A percentile compares a stretch with the other conserved stretches of the same genome.
Conservation (phyloP, 2,329 filamentous ascomycete species). For the Aspergillus pseudoglaucus region DNA sequence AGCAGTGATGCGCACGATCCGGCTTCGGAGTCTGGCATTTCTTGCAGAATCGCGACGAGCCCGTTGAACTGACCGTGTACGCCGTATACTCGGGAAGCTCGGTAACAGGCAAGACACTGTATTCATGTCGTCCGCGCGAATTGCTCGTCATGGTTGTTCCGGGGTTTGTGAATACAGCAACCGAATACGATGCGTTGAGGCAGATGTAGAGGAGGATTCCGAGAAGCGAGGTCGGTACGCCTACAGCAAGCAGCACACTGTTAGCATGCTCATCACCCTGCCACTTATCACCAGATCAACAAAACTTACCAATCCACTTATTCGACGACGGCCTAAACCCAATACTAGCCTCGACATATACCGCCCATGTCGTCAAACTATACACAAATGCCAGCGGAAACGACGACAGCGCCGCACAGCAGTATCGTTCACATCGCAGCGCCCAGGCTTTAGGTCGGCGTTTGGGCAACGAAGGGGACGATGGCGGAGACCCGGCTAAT, state of each 20-base stretch:
- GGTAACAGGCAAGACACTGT: slow-evolving; percentile 74
- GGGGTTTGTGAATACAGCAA: slow-evolving; percentile 86
- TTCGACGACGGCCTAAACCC: slow-evolving; percentile 52
- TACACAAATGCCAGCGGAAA: slow-evolving; percentile 90
- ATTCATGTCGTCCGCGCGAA: slow-evolving; percentile 40
- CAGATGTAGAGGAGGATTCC: slow-evolving; percentile 68
- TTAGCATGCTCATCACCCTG: background rate
- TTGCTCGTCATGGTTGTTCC: slow-evolving; percentile 53
- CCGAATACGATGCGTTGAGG: slow-evolving; percentile 83
- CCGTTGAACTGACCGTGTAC: slow-evolving; percentile 88
- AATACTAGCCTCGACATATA: slow-evolving; percentile 76
- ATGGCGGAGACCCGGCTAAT: slow-evolving; percentile 31
- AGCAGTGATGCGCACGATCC: slow-evolving; percentile 94
- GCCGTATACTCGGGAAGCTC: slow-evolving; percentile 59
- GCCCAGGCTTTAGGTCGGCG: slow-evolving; percentile 38
- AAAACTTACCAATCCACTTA: slow-evolving; percentile 35
- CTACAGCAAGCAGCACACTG: slow-evolving; percentile 12
- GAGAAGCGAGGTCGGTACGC: slow-evolving; percentile 49
- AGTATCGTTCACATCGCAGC: slow-evolving; percentile 65
- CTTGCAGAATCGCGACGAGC: slow-evolving; percentile 85
- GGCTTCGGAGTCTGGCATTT: slow-evolving; percentile 94
- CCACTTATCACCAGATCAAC: background rate
- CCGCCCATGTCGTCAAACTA: slow-evolving; percentile 82
- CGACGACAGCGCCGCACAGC: slow-evolving; percentile 71
- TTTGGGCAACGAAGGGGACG: slow-evolving; percentile 35